Percentiles rank a stretch among this genome's conserved stretches.
Conservation (phyloP, 306 rosid genomes). For the Gynostemma pentaphyllum region DNA sequence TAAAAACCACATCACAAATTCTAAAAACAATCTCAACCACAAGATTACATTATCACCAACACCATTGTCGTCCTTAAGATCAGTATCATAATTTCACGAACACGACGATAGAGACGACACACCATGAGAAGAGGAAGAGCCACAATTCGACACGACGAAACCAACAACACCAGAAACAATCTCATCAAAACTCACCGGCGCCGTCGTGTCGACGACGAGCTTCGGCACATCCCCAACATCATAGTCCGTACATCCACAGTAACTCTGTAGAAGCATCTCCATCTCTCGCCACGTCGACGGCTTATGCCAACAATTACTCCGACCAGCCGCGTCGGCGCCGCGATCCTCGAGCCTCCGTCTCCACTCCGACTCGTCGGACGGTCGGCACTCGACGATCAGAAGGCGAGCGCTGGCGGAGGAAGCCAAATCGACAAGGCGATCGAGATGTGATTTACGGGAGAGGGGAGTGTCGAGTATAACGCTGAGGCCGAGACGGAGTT, state of each 20-base stretch:
- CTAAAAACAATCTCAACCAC: too few species aligned
- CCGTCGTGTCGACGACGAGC: conserved; percentile 15
- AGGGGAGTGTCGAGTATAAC: conserved; percentile 14
- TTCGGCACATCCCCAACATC: conserved; percentile 14
- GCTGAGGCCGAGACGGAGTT: conserved; percentile 20
- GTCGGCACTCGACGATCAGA: conserved; percentile 13
- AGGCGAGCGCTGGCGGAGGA: conserved; percentile 7
- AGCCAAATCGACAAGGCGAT: conserved; percentile 4
- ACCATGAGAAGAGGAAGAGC: neutral
- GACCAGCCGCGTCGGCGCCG: neutral
- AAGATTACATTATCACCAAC: too few species aligned
- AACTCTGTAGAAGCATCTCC: conserved; percentile 6
- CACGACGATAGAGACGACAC: too few species aligned
- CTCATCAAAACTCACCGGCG: conserved; percentile 6
- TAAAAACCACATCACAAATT: too few species aligned
- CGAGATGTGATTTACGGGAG: conserved; percentile 4
- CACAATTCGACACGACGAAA: neutral
- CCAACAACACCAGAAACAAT: conserved; percentile 1
- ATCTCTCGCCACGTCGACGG: conserved; percentile 13
- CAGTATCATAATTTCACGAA: too few species aligned
- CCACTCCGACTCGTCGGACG: conserved; percentile 9
- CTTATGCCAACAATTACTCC: conserved; percentile 13
- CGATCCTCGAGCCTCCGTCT: conserved; percentile 13
- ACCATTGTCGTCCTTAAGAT: too few species aligned
- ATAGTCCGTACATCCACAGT: conserved; percentile 12